Evolutionary conservation across 2,329 filamentous ascomycete genomes (phyloP).

Genomic region (Pezicula rhizophila): DNA sequence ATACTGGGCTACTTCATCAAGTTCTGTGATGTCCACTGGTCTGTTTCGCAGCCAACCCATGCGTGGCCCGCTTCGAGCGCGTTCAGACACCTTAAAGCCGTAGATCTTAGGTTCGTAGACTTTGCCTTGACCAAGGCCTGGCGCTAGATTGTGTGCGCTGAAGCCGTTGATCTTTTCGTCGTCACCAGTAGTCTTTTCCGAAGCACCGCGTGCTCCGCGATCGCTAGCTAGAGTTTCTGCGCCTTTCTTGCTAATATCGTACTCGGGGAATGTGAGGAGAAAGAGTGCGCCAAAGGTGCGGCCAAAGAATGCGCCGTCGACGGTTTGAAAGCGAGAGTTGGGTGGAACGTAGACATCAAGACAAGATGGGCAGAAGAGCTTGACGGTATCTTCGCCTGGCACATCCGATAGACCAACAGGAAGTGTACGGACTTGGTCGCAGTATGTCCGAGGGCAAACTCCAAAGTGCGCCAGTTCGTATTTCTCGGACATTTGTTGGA

Average conservation of each 20-base stretch:
- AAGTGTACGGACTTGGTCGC: constrained; percentile 81
- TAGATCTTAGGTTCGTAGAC: constrained; percentile 97
- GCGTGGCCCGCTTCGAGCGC: constrained; percentile 80
- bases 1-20: constrained; percentile 69
- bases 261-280: constrained; percentile 96
- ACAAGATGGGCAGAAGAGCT: constrained; percentile 95
- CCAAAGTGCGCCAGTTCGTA: constrained; percentile 97
- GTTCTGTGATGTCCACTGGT: constrained; percentile 70
- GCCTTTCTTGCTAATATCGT: constrained; percentile 74
- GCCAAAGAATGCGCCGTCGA: constrained; percentile 96
- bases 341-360: constrained; percentile 96
- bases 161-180: constrained; percentile 73
- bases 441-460: constrained; percentile 88
- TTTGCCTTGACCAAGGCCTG: constrained; percentile 72
- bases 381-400: constrained; percentile 94
- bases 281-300: constrained; percentile 96
- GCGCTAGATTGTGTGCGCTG: constrained; percentile 78
- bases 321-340: constrained; percentile 94
- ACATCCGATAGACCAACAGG: constrained; percentile 93
- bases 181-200: constrained; percentile 34
- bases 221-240: constrained; percentile 45
- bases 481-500: constrained; percentile 99
- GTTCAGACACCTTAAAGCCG: constrained; percentile 89
- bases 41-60: constrained; percentile 96
- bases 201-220: constrained; percentile 28